phyloP scores from a whole-genome alignment of 352 stramenopile genomes.

The Phytopythium aichiense region DNA sequence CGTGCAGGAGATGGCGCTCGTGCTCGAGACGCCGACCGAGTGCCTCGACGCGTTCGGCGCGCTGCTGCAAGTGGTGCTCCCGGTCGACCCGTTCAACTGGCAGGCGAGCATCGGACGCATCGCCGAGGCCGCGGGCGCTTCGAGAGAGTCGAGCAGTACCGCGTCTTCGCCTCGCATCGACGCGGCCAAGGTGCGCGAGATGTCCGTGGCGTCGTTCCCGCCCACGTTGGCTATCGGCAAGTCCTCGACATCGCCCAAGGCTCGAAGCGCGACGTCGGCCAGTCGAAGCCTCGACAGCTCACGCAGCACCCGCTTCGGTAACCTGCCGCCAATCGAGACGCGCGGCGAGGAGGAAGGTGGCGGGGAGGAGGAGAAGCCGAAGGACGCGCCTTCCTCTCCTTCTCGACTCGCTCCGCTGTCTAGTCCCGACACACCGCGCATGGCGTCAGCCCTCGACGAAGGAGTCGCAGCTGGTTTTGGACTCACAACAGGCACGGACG shows the following conservation, averaged over 20 bases:
- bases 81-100: constrained; percentile 29
- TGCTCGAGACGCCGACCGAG: constrained; percentile 19
- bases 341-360: background rate
- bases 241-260: background rate
- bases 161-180: background rate
- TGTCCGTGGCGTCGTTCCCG: background rate
- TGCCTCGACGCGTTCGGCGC: constrained; percentile 38
- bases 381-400: background rate
- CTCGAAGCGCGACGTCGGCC: background rate
- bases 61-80: constrained; percentile 34
- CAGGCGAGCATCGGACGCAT: constrained; percentile 18
- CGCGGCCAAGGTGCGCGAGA: background rate
- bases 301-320: background rate
- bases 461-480: background rate
- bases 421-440: too few species aligned
- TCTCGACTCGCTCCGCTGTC: background rate
- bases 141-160: background rate
- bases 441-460: background rate
- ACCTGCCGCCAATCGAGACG: background rate
- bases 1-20: constrained; percentile 21
- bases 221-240: background rate
- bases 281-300: background rate
- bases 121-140: background rate
- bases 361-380: background rate
- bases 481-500: background rate